A percentile compares a stretch with the other conserved stretches of the same genome.
Conservation (phyloP, 2,329 filamentous ascomycete genomes). For the Fusarium mangiferae region DNA sequence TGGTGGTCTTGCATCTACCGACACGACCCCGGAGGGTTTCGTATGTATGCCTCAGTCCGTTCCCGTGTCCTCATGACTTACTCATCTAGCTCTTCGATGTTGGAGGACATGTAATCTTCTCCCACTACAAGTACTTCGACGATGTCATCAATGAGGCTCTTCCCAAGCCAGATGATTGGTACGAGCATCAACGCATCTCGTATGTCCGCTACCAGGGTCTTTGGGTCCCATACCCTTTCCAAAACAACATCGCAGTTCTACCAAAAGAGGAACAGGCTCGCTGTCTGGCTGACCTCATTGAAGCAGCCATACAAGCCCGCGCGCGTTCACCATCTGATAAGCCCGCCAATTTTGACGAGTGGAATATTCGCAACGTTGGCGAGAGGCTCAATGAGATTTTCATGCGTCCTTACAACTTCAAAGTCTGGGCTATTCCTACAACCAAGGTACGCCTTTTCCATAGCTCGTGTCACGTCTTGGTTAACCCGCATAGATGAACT, state of each 20-base stretch:
- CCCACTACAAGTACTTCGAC: constrained; percentile 99
- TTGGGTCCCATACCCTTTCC: constrained; percentile 99
- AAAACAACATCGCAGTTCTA: constrained; percentile 99
- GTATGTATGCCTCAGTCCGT: constrained; percentile 63
- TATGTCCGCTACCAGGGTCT: constrained; percentile 96
- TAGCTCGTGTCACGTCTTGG: background rate
- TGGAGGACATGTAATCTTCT: constrained; percentile 98
- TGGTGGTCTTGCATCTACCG: constrained; percentile 94
- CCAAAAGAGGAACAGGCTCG: constrained; percentile 96
- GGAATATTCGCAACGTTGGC: constrained; percentile 94
- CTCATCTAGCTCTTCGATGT: constrained; percentile 89
- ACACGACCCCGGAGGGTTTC: constrained; percentile 94
- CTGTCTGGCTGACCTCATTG: constrained; percentile 94
- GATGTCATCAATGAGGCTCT: constrained; percentile 98
- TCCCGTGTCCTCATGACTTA: constrained; percentile 46
- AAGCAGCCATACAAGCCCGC: constrained; percentile 86
- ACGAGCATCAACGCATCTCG: constrained; percentile 96
- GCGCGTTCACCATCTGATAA: constrained; percentile 79
- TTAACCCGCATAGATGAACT: constrained; percentile 86
- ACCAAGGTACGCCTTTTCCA: constrained; percentile 74
- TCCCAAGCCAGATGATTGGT: constrained; percentile 95
- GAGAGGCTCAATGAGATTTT: constrained; percentile 90
- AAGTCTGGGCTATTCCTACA: constrained; percentile 98
- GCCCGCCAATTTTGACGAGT: constrained; percentile 97
- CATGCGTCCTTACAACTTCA: constrained; percentile 99